Evolutionary conservation across 768 basidiomycete species (phyloP), one percentile per base, ranked within the genome.

Genomic region (Leccinum variicolor): DNA sequence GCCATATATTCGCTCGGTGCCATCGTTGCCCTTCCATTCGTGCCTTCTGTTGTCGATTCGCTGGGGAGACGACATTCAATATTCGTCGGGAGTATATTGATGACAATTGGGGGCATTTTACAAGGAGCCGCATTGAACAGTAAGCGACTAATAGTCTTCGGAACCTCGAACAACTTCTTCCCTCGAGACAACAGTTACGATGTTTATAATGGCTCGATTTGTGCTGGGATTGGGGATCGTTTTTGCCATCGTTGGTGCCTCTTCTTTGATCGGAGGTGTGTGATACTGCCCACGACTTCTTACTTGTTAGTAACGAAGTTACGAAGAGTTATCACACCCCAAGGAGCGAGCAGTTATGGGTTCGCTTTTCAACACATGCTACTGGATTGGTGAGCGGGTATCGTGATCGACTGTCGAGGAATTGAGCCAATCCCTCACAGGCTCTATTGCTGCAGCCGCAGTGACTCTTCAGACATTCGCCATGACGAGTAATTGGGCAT

Each of bases 381-480:
- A 34, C 9, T 41, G 54, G n/a, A 11, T 67, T 5, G 63, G 66
- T 67, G 31, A 34, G 23, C 52, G 25, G 15, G 36, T 45, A 33
- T 31, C 1, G 8, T 29, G 3, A 15, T 23, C 17, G 17, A 39
- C 7, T 39, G n/a, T 36, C 14, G 17, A 17, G 4, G 2, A 1
- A 25, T 25, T 13, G 2, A 33, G 5, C 19, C 52, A 17, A 67
- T 25, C 10, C 8, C 2, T 21, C 5, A 7, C n/a, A 66, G 65
- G 65, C n/a, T 31, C 66, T 29, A 8, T 68, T 8, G 29, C 33
- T 25, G 83, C 84, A 6, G 83, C 84, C 9, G 81, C 78, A 5
- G 56, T 60, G 19, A 89, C 85, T 0, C 80, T 87, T 34, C 82
- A 83, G 9, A 88, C 88, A 0, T 89, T 87, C 74, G 59, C 73